Conservation (phyloP, 371 early-diverging fungal species). For the Mortierella sp. region DNA sequence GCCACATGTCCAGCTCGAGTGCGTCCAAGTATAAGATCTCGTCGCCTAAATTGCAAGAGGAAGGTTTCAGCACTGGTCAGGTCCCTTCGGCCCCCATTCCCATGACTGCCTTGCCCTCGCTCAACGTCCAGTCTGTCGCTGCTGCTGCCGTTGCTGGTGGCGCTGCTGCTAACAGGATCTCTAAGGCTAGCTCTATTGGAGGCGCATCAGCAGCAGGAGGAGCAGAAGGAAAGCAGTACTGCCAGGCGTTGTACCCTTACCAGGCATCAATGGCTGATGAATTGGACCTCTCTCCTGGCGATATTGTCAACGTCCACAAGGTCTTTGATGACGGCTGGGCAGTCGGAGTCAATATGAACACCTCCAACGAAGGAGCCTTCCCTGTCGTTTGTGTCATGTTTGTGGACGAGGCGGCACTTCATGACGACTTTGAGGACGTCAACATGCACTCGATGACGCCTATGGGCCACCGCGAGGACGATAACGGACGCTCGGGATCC, state of each 20-base stretch:
- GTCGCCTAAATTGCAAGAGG: constrained; percentile 56
- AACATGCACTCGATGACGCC: constrained; percentile 58
- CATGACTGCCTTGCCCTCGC: constrained; percentile 45
- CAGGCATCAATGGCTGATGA: constrained; percentile 78
- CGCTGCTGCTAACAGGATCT: constrained; percentile 16
- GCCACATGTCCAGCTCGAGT: constrained; percentile 46
- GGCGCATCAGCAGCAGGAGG: constrained; percentile 18
- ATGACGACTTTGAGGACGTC: constrained; percentile 57
- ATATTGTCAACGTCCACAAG: constrained; percentile 72
- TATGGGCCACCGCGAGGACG: constrained; percentile 50
- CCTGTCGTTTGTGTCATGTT: constrained; percentile 74
- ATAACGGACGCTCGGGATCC: constrained; percentile 9
- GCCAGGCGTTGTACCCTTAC: constrained; percentile 71
- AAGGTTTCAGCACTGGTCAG: constrained; percentile 36
- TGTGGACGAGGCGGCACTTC: constrained; percentile 50
- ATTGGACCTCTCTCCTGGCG: constrained; percentile 73
- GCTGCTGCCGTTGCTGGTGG: constrained; percentile 19
- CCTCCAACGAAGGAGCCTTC: constrained; percentile 79
- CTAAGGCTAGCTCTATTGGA: constrained; percentile 26
- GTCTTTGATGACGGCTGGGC: constrained; percentile 83
- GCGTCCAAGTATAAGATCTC: constrained; percentile 50
- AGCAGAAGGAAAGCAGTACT: constrained; percentile 34
- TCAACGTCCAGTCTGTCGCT: constrained; percentile 4
- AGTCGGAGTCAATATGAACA: constrained; percentile 76
- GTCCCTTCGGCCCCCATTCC: constrained; percentile 44